Base-by-base conservation (phyloP, 2,329 filamentous ascomycete species). In the Trichoderma afroharzianum region DNA sequence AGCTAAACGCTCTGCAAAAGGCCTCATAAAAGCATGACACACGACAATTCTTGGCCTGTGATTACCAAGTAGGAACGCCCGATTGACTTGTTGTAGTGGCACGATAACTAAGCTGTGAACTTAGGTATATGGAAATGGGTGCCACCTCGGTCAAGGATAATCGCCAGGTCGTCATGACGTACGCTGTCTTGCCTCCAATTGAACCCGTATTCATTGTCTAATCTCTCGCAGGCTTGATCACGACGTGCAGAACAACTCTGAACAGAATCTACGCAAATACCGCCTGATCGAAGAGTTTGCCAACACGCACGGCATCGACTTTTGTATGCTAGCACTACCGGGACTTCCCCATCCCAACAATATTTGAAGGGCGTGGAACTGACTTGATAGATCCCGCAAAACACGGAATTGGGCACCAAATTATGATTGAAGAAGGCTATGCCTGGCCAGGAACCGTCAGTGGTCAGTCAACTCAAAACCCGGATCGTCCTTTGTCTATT, bases 341-440 rank as follows among this genome's bases (percentile, higher is more conserved):
- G 18, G 32, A 26, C 3, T n/a, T 24, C n/a, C 58, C 30, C 21
- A 2, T 21, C 30, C 58, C n/a, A 24, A 24, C 15, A n/a, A 47
- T 26, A 18, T 43, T 21, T 50, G 43, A 50, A 21, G n/a, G 9
- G 5, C 2, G 9, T n/a, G 18, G 9, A 43, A 18, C 59, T 39
- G 9, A 61, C 30, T 33, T 61, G n/a, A 15, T 18, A 33, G 18
- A 91, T 76, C 90, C 90, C 1, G 91, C 93, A 1, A 93, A 93
- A 1, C 82, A 89, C 58, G 93, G 93, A 14, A 97, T 97, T 77
- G 95, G 94, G 0, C 95, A 98, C 80, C 95, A 98, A 80, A 91
- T 95, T 75, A 94, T 96, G 92, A 88, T 97, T 0, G 94, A 97
- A 80, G 76, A 80, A 53, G 77, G 93, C 93, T 85, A 92, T 85